Percentiles rank a stretch among this genome's conserved stretches.
Conservation (phyloP, 1,284 basidiomycete species). For the Sphagnurus paluster region DNA sequence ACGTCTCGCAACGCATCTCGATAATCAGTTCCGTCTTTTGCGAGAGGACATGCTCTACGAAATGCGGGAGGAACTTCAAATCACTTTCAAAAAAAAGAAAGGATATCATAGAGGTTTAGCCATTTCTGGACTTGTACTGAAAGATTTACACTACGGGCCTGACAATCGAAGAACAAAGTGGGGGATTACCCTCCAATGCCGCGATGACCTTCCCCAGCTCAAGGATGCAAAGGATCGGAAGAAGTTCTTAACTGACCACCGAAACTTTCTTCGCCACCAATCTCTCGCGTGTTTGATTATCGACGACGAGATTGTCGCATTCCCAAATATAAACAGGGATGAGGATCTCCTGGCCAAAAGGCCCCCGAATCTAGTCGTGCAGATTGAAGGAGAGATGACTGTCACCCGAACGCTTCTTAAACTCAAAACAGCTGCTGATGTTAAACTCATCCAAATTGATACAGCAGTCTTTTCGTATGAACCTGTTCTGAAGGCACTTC, state of each 20-base stretch:
- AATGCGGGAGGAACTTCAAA: slow-evolving; percentile 57
- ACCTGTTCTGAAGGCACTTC: slow-evolving; percentile 54
- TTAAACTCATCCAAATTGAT: slow-evolving; percentile 57
- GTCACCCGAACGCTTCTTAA: slow-evolving; percentile 36
- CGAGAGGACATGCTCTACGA: slow-evolving; percentile 69
- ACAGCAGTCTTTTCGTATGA: slow-evolving; percentile 62
- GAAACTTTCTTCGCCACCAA: slow-evolving; percentile 48
- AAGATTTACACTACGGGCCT: slow-evolving; percentile 37
- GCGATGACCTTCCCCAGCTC: slow-evolving; percentile 42
- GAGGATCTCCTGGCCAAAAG: slow-evolving; percentile 48
- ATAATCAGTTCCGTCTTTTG: slow-evolving; percentile 64
- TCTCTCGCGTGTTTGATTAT: slow-evolving; percentile 51
- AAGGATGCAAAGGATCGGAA: slow-evolving; percentile 16
- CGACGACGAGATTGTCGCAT: slow-evolving; percentile 48
- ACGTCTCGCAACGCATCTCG: slow-evolving; percentile 49
- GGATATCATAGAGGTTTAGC: slow-evolving; percentile 42
- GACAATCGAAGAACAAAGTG: slow-evolving; percentile 39
- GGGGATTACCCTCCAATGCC: slow-evolving; percentile 46
- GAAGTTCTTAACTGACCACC: slow-evolving; percentile 35
- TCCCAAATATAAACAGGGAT: slow-evolving; percentile 54
- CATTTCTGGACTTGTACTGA: slow-evolving; percentile 39
- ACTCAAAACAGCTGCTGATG: slow-evolving; percentile 35
- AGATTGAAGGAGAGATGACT: slow-evolving; percentile 45
- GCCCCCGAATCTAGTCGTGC: slow-evolving; percentile 53
- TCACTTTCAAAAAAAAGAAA: slow-evolving; percentile 44